Percentiles rank a stretch among this genome's conserved stretches.
These are phyloP conservation scores for Podaxis carcinomalis DNA, from an alignment of 768 basidiomycete species.

Conservation along the genomic window DNA sequence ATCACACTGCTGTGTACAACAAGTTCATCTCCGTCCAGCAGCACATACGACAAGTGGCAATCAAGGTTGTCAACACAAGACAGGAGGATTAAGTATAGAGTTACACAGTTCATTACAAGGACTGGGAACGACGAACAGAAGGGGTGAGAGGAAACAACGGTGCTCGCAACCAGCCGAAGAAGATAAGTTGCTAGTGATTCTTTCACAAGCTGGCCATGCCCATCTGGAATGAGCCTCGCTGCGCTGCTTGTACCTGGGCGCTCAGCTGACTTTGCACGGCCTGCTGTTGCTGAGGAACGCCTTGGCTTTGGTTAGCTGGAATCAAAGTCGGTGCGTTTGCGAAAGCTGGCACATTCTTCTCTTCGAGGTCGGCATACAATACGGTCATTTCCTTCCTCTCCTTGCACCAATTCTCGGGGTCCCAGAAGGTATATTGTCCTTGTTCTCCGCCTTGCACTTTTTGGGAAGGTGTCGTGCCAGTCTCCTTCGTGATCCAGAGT, in stretches of 20 bases:
- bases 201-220: slow-evolving; percentile 46
- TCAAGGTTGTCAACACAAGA: slow-evolving; percentile 13
- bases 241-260: slow-evolving; percentile 31
- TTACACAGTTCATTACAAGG: slow-evolving; percentile 14
- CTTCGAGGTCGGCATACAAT: slow-evolving; percentile 69
- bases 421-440: slow-evolving; percentile 90
- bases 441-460: slow-evolving; percentile 81
- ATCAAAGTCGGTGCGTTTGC: slow-evolving; percentile 35
- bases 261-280: slow-evolving; percentile 30
- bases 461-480: slow-evolving; percentile 67
- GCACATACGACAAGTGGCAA: slow-evolving; percentile 10
- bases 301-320: slow-evolving; percentile 13
- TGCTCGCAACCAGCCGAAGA: slow-evolving; percentile 8
- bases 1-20: background rate
- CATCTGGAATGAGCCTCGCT: slow-evolving; percentile 47
- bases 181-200: slow-evolving; percentile 9
- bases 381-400: slow-evolving; percentile 77
- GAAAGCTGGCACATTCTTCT: slow-evolving; percentile 65
- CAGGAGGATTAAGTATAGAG: slow-evolving; percentile 17
- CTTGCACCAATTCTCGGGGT: slow-evolving; percentile 74
- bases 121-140: slow-evolving; percentile 13
- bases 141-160: background rate
- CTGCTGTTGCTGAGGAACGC: slow-evolving; percentile 6
- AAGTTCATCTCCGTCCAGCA: background rate
- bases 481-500: slow-evolving; percentile 85